Evolutionary conservation across 768 basidiomycete species (phyloP).

Genomic region (Mycena metata): DNA sequence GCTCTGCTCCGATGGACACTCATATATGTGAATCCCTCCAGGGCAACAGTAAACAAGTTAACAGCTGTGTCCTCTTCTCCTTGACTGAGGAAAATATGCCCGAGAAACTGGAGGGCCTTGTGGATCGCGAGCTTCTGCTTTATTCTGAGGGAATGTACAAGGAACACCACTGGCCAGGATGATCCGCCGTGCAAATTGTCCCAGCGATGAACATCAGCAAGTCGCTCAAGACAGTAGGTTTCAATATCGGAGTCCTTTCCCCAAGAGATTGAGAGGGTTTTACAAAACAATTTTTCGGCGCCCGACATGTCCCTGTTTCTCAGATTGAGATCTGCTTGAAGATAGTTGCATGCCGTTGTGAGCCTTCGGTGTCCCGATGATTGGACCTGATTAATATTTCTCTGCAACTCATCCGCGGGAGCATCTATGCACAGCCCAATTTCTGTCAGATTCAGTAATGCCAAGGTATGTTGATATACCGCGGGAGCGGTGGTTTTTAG

Average conservation of each 20-base stretch:
- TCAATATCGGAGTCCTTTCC: no score
- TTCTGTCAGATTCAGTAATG: not conserved
- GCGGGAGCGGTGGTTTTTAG: not conserved
- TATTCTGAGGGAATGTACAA: not conserved
- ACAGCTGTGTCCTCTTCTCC: not conserved
- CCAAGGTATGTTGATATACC: not conserved
- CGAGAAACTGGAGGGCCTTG: not conserved
- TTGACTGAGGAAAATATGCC: not conserved
- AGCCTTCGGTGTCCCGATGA: no score
- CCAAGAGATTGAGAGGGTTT: no score
- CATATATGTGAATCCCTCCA: not conserved
- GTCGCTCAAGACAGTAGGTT: not conserved
- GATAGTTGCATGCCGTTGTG: no score
- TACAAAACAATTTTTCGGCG: no score
- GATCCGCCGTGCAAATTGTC: not conserved
- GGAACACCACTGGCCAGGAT: constrained; percentile 1
- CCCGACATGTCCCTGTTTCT: no score
- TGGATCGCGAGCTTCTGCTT: not conserved
- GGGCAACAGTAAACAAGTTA: not conserved
- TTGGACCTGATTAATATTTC: no score
- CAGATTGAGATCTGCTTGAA: no score
- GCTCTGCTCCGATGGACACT: constrained; percentile 3
- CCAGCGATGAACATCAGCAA: not conserved
- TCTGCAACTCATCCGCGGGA: not conserved
- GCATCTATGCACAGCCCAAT: not conserved